phyloP scores from a whole-genome alignment of 1,284 basidiomycete species.

The Cerrena zonata region DNA sequence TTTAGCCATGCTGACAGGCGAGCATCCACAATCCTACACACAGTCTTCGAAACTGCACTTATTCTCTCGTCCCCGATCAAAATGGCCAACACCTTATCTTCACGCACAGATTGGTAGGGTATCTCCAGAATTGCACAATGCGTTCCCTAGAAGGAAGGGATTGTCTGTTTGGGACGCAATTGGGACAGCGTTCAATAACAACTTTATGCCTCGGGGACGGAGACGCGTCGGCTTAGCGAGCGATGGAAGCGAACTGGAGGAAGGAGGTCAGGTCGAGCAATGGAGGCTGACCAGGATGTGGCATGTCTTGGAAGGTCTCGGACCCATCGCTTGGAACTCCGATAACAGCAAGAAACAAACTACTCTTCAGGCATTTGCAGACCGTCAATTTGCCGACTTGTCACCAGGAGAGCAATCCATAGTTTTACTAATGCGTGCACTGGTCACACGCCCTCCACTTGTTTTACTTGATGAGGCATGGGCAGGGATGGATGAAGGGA shows the following conservation, averaged over 20 bases:
- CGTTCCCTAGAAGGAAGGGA: slow-evolving; percentile 77
- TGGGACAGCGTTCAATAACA: slow-evolving; percentile 71
- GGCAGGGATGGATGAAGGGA: slow-evolving; percentile 80
- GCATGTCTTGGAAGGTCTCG: slow-evolving; percentile 61
- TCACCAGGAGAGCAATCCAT: slow-evolving; percentile 72
- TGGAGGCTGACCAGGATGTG: slow-evolving; percentile 45
- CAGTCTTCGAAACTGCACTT: slow-evolving; percentile 66
- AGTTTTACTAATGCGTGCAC: slow-evolving; percentile 77
- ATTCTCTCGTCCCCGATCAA: slow-evolving; percentile 65
- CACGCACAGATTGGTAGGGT: slow-evolving; percentile 69
- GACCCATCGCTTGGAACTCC: slow-evolving; percentile 46
- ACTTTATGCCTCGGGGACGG: slow-evolving; percentile 52
- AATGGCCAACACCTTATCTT: slow-evolving; percentile 53
- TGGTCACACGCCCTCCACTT: slow-evolving; percentile 65
- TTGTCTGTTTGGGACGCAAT: slow-evolving; percentile 75
- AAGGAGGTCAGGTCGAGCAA: slow-evolving; percentile 29
- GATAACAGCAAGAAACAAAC: slow-evolving; percentile 3
- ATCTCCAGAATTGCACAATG: slow-evolving; percentile 85
- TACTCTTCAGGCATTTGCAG: slow-evolving; percentile 36
- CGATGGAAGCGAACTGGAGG: slow-evolving; percentile 19
- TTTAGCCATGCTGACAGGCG: slow-evolving; percentile 85
- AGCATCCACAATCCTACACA: slow-evolving; percentile 90
- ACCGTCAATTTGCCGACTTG: slow-evolving; percentile 52
- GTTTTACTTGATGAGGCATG: slow-evolving; percentile 86
- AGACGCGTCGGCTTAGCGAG: slow-evolving; percentile 41